These are phyloP conservation scores for Amborella trichopoda DNA, from an alignment of 164 flowering plant genomes.

Conservation along the genomic window DNA sequence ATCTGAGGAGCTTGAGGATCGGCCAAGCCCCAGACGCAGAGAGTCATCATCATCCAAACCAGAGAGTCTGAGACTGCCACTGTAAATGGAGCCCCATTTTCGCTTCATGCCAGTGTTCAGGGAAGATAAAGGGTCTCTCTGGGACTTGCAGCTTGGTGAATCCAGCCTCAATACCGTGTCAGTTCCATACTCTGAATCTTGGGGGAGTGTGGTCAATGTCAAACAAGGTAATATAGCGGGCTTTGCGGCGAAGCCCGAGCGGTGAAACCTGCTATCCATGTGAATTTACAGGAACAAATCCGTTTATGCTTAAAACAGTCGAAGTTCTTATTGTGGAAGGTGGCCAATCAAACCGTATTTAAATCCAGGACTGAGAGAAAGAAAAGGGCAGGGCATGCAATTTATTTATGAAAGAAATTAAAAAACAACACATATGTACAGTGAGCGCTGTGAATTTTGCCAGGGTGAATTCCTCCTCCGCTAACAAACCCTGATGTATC, in stretches of 20 bases:
- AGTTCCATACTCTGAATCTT: constrained; percentile 18
- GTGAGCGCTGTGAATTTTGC: too few species aligned
- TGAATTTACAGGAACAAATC: too few species aligned
- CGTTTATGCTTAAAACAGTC: too few species aligned
- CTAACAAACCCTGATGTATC: constrained; percentile 99
- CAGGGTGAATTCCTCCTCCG: constrained; percentile 52
- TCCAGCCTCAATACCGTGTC: constrained; percentile 59
- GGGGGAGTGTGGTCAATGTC: constrained; percentile 24
- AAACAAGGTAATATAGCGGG: constrained; percentile 35
- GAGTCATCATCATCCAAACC: constrained; percentile 36
- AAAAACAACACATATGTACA: not conserved
- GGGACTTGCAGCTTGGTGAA: constrained; percentile 36
- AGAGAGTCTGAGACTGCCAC: constrained; percentile 26
- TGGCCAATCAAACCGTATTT: constrained; percentile 13
- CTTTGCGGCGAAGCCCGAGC: constrained; percentile 31
- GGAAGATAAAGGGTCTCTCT: constrained; percentile 12
- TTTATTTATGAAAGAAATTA: constrained; percentile 16
- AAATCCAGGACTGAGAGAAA: constrained; percentile 10
- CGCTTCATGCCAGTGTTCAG: constrained; percentile 56
- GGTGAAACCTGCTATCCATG: constrained; percentile 46
- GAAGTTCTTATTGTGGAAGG: constrained; percentile 9
- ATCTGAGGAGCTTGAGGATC: constrained; percentile 72
- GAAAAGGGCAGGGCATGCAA: constrained; percentile 17
- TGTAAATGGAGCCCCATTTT: too few species aligned
- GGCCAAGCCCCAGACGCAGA: constrained; percentile 53